phyloP scores from a whole-genome alignment of 768 basidiomycete genomes.

The Serpula lacrymans region DNA sequence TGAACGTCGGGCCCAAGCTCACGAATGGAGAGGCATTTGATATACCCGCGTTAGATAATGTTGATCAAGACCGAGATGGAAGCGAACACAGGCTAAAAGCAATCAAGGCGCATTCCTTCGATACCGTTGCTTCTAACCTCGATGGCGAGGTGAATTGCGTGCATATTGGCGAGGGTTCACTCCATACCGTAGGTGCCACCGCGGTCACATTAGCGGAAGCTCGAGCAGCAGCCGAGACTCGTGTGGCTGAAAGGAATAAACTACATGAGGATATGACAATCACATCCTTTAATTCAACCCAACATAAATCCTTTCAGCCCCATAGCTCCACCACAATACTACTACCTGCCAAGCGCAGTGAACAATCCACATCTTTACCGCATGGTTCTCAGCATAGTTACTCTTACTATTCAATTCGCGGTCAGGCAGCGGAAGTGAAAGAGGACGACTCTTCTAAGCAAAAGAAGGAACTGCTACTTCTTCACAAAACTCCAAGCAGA shows the following conservation, averaged over 20 bases:
- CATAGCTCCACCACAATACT: too few species aligned
- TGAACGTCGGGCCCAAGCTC: constrained; percentile 37
- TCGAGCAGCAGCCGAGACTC: constrained; percentile 61
- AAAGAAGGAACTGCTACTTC: too few species aligned
- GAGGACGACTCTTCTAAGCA: too few species aligned
- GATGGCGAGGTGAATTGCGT: constrained; percentile 24
- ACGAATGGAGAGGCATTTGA: constrained; percentile 57
- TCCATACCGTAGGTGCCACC: constrained; percentile 50
- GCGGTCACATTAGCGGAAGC: constrained; percentile 65
- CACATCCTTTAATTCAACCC: too few species aligned
- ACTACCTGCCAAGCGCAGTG: too few species aligned
- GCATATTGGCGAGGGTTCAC: constrained; percentile 33
- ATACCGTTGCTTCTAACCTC: too few species aligned
- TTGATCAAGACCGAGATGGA: constrained; percentile 32
- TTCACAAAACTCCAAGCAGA: too few species aligned
- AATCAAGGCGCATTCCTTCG: constrained; percentile 41
- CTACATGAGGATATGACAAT: constrained; percentile 32
- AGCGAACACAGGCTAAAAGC: constrained; percentile 47
- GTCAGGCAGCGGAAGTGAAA: too few species aligned
- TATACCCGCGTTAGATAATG: constrained; percentile 7
- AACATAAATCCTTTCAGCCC: too few species aligned
- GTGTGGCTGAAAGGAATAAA: constrained; percentile 62
- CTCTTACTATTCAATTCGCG: too few species aligned
- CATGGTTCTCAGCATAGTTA: too few species aligned
- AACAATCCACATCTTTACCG: too few species aligned